phyloP scores from a whole-genome alignment of 1,284 basidiomycete genomes.

The Binderoboletus segoi region DNA sequence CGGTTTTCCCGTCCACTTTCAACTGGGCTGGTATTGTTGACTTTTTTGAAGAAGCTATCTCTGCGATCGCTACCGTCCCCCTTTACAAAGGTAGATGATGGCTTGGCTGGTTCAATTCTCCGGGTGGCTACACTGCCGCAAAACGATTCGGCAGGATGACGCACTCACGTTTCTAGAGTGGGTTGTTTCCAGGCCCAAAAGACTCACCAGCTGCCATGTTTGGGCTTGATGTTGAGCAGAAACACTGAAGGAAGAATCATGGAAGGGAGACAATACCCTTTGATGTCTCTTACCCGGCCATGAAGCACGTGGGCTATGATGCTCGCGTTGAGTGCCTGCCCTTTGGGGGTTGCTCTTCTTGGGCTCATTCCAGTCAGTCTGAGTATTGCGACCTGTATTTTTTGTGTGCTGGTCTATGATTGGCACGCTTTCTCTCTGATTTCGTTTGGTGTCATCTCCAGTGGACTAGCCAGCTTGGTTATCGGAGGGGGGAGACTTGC shows the following conservation, averaged over 20 bases:
- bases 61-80: constrained; percentile 33
- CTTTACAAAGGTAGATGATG: constrained; percentile 28
- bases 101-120: constrained; percentile 39
- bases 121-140: constrained; percentile 33
- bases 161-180: constrained; percentile 31
- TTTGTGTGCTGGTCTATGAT: constrained; percentile 23
- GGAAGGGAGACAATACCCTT: constrained; percentile 17
- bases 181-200: constrained; percentile 32
- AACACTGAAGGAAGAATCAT: accelerated
- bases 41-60: constrained; percentile 34
- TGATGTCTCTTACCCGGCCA: constrained; percentile 22
- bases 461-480: constrained; percentile 23
- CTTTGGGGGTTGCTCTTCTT: constrained; percentile 11
- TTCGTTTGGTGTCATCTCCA: constrained; percentile 33
- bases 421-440: constrained; percentile 33
- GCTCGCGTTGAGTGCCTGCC: constrained; percentile 1
- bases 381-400: constrained; percentile 25
- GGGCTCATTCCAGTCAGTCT: constrained; percentile 15
- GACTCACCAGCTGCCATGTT: constrained; percentile 24
- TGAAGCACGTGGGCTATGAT: constrained; percentile 6
- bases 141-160: constrained; percentile 33
- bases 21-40: constrained; percentile 30
- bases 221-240: constrained; percentile 29
- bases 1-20: constrained; percentile 18
- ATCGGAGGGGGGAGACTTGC: constrained; percentile 22